Percentiles rank a stretch among this genome's conserved stretches.
Conservation (phyloP, 192 early-diverging fungal genomes). For the Kappamyces sp. region DNA sequence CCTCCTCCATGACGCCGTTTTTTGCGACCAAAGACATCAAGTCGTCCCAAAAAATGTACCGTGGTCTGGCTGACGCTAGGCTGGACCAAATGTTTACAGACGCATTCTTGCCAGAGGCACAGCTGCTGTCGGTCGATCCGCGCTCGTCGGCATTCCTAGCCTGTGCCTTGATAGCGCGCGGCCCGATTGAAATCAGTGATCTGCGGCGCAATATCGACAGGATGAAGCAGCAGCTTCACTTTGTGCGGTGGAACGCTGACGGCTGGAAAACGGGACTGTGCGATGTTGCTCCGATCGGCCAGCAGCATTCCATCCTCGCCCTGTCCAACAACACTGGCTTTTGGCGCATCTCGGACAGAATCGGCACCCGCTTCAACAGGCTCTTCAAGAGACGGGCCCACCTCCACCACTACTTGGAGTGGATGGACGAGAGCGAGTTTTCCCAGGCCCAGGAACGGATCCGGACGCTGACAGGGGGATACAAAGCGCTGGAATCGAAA, state of each 20-base stretch:
- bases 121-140: conserved; percentile 46
- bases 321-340: conserved; percentile 51
- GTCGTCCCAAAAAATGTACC: conserved; percentile 26
- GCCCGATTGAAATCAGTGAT: conserved; percentile 48
- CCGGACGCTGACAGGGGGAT: conserved; percentile 1
- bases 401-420: conserved; percentile 47
- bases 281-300: conserved; percentile 41
- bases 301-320: conserved; percentile 39
- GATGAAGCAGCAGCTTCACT: conserved; percentile 28
- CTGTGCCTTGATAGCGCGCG: conserved; percentile 46
- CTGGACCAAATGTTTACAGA: conserved; percentile 60
- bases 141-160: conserved; percentile 34
- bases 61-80: conserved; percentile 20
- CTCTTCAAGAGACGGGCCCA: conserved; percentile 51
- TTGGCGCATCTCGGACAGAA: conserved; percentile 18
- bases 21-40: conserved; percentile 33
- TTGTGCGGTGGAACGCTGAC: conserved; percentile 50
- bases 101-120: conserved; percentile 44
- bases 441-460: conserved; percentile 1
- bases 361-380: conserved; percentile 39
- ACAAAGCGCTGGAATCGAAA: neutral
- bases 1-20: conserved; percentile 54
- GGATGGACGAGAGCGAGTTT: conserved; percentile 47
- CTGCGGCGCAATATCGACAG: conserved; percentile 50
- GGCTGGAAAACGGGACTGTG: conserved; percentile 59